Percentiles rank a stretch among this genome's conserved stretches.
Conservation (phyloP, 176 grass and related monocot genomes). For the Tillandsia fasciculata region DNA sequence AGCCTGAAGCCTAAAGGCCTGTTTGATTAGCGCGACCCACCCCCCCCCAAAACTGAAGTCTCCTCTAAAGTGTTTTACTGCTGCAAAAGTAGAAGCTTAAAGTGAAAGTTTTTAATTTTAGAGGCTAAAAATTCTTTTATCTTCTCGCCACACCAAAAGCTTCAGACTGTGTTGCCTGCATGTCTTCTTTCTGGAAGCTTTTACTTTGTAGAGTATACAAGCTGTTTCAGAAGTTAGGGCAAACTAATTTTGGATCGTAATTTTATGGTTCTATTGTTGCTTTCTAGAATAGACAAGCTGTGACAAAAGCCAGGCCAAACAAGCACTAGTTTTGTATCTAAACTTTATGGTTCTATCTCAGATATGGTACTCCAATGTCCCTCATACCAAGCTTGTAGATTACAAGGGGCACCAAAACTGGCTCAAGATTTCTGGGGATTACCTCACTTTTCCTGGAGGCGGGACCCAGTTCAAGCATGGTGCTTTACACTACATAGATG, state of each 20-base stretch:
- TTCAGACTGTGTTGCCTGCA: too few species aligned
- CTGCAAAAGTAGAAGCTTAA: too few species aligned
- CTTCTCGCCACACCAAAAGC: too few species aligned
- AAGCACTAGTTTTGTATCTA: not conserved
- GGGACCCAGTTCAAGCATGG: constrained; percentile 87
- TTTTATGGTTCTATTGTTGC: not conserved
- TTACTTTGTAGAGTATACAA: not conserved
- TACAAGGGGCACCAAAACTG: constrained; percentile 91
- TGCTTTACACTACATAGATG: constrained; percentile 73
- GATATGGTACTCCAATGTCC: constrained; percentile 88
- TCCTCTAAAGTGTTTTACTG: too few species aligned
- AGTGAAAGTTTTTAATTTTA: too few species aligned
- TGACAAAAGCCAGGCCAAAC: too few species aligned
- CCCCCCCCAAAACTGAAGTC: too few species aligned
- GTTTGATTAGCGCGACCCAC: not conserved
- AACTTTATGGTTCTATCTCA: not conserved
- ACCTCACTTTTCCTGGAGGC: constrained; percentile 62
- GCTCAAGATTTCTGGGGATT: constrained; percentile 67
- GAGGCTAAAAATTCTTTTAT: too few species aligned
- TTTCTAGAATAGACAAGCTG: not conserved
- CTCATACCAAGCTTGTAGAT: constrained; percentile 59
- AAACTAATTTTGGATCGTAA: not conserved
- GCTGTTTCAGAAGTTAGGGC: not conserved
- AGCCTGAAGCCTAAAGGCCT: not conserved
- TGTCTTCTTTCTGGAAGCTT: too few species aligned